Evolutionary conservation across 1,284 basidiomycete species (phyloP), one percentile per base, ranked within the genome.

Genomic region (Heliocybe sulcata): DNA sequence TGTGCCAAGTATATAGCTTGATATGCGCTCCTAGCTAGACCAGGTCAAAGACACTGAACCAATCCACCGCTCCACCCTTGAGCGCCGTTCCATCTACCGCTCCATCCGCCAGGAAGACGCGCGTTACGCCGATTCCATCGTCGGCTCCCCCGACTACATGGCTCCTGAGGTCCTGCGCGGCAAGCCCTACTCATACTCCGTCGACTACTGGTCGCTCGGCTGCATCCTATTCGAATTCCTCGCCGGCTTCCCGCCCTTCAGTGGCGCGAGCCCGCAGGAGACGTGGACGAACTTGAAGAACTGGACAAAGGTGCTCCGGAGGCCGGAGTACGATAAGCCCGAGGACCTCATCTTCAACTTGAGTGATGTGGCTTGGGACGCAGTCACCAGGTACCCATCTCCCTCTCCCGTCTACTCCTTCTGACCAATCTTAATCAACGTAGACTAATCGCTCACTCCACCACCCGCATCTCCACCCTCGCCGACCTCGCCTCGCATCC

Each of bases 241-340:
- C n/a, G 85, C 90, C 16, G 94, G 94, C 22, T 99, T 98, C 76
- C 97, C 97, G 10, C 97, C 97, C 0, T 99, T 99, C 76, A 96
- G 92, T 53, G 97, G 97, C 12, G 85, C 89, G 45, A 94, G 90
- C 0, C 90, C 95, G 0, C 96, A 99, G 64, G 97, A 99, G 72
- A 99, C 97, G 0, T 99, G 97, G 94, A 94, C 94, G 20, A 99
- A 99, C 70, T 75, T 99, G 62, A 98, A 98, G 74, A 98, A 98
- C 69, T 99, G 97, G 97, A 83, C 87, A 23, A 90, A 90, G 62
- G 92, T 95, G 2, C 79, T 99, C 2, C 79, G 90, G 20, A 73
- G 97, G 58, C 97, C 97, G 1, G 90, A 97, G 61, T 99, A 99
- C 65, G 94, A 98, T 67, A 89, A 92, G 61, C 90, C 91, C 2